phyloP scores from a whole-genome alignment of 2,329 filamentous ascomycete species.

The Bertia moriformis region DNA sequence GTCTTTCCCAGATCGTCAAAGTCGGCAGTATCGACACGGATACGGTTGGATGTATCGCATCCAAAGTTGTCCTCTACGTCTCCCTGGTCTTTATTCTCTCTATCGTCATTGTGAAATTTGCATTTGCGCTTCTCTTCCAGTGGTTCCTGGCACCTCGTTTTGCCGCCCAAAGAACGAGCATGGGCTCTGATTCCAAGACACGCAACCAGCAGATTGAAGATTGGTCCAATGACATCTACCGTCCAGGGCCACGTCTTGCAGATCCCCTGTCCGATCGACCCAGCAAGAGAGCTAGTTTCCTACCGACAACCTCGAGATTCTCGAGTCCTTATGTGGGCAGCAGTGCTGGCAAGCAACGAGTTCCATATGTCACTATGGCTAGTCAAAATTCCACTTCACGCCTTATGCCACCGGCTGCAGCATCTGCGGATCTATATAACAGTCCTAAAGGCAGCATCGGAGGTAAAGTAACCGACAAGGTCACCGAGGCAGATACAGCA shows the following conservation, averaged over 20 bases:
- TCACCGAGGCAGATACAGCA: conserved; percentile 49
- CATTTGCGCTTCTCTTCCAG: conserved; percentile 81
- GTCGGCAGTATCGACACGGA: conserved; percentile 93
- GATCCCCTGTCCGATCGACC: conserved; percentile 51
- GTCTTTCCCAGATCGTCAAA: conserved; percentile 85
- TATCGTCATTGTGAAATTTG: conserved; percentile 73
- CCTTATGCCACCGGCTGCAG: conserved; percentile 79
- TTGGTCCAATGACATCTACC: conserved; percentile 95
- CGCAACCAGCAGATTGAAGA: conserved; percentile 90
- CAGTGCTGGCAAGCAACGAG: not conserved
- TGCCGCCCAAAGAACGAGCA: conserved; percentile 71
- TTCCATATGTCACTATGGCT: not conserved
- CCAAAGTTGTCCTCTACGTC: conserved; percentile 89
- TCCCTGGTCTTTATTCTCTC: conserved; percentile 82
- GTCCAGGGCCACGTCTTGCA: conserved; percentile 67
- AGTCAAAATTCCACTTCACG: conserved; percentile 35
- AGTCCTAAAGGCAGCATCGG: conserved; percentile 93
- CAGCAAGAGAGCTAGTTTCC: conserved; percentile 68
- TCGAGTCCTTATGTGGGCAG: not conserved
- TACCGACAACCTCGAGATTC: conserved; percentile 63
- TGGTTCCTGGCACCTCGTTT: conserved; percentile 89
- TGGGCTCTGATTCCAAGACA: conserved; percentile 67
- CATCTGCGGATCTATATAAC: conserved; percentile 42
- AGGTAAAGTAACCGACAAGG: conserved; percentile 54
- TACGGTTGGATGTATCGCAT: conserved; percentile 92